Evolutionary conservation across 768 basidiomycete species (phyloP), one percentile per base, ranked within the genome.

Genomic region (Psilocybe cubensis): DNA sequence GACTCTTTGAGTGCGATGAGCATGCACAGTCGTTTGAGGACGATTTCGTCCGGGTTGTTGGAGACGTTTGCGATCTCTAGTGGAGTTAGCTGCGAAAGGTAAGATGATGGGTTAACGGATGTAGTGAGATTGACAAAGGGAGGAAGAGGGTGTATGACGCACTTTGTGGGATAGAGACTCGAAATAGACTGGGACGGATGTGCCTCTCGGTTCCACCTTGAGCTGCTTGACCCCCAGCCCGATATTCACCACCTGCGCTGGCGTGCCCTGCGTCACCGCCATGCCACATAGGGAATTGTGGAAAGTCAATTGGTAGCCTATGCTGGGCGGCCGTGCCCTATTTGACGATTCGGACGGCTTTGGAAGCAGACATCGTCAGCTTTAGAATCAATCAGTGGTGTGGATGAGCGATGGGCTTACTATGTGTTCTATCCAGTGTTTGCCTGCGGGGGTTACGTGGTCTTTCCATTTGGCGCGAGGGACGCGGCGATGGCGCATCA

Each of bases 401-500:
- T n/a, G n/a, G n/a, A n/a, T n/a, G n/a, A n/a, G n/a, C n/a, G n/a
- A n/a, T 49, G 11, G n/a, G 14, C 21, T 3, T 29, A 43, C 25
- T 53, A 87, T 87, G 79, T 89, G 89, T 63, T 92, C 89, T 54
- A 92, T 92, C 88, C 89, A 92, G 60, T 88, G 89, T 63, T 92
- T 92, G 41, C 89, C 89, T 41, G 75, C 82, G 1, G 76, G 62
- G 0, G 82, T 87, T 23, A 76, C 71, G 54, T 80, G 80, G 60
- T 91, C 89, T 57, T 80, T 78, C 91, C 91, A 92, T 60, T 87
- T 86, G 11, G 85, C 73, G 18, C 90, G 78, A 1, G 91, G 88
- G 71, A 92, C 88, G 35, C 91, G 84, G 54, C 90, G 79, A 69
- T 92, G 91, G 14, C 90, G 76, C 91, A 92, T 92, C 91, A 92